Evolutionary conservation across 345 rosid genomes (phyloP).

Genomic region (Brassica carinata): DNA sequence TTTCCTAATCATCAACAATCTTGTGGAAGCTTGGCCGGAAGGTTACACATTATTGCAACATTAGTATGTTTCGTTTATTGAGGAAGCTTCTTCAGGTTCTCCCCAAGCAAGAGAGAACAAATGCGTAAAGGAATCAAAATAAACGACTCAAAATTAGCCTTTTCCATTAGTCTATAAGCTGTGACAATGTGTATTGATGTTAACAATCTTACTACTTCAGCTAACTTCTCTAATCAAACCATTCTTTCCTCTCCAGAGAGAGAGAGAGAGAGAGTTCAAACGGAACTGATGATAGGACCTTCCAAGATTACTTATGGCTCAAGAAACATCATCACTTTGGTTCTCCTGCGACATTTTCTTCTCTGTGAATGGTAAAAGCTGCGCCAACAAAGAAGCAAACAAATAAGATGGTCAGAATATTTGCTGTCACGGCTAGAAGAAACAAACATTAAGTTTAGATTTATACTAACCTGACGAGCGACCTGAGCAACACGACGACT

Average conservation of each 20-base stretch:
- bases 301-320: conserved; percentile 12
- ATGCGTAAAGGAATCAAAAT: background rate
- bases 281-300: background rate
- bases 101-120: background rate
- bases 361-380: conserved; percentile 64
- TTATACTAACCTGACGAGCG: conserved; percentile 72
- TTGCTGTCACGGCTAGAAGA: background rate
- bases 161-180: conserved; percentile 7
- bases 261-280: background rate
- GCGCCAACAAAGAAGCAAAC: conserved; percentile 28
- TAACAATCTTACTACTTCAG: conserved; percentile 6
- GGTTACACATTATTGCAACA: background rate
- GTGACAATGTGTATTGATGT: conserved; percentile 17
- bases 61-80: conserved; percentile 1
- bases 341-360: conserved; percentile 44
- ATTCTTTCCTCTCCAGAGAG: background rate
- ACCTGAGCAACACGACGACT: conserved; percentile 53
- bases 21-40: background rate
- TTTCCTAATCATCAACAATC: background rate
- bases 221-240: conserved; percentile 29
- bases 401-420: background rate
- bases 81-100: background rate
- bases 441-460: background rate
- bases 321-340: conserved; percentile 39
- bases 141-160: conserved; percentile 26